Base-by-base conservation (phyloP, 768 basidiomycete species). In the Kwoniella bestiolae region DNA sequence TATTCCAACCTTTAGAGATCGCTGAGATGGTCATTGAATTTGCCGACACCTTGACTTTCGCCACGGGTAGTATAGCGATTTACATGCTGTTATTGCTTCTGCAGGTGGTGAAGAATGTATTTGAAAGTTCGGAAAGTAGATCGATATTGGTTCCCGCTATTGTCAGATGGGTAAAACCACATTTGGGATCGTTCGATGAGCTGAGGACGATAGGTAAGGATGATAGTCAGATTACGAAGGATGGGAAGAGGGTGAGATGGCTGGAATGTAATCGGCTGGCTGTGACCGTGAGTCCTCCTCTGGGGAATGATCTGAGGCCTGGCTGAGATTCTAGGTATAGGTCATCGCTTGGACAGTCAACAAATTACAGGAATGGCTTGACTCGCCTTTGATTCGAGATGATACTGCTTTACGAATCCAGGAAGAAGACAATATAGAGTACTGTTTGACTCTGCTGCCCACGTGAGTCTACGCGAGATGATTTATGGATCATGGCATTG, bases 21-120 rank as follows among this genome's bases (percentile, higher is more conserved):
- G 91, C 94, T 26, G 87, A 91, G 12, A 87, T 94, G 65, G 89
- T 88, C 11, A 92, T 92, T 18, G 87, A 87, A 16, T 97, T 97
- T 81, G 90, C 91, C 5, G 92, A 92, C 62, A 87, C 92, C 6
- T 86, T 94, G 51, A 86, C 86, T 6, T 84, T 85, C 7, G 85
- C 85, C 31, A 93, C 90, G 78, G 92, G 94, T 28, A 93, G 91
- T 77, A 91, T 94, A 50, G 87, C 91, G 57, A 89, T 93, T 60
- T 92, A 92, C 90, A 94, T 94, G 80, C 85, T 98, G 50, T 89
- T 95, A 72, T 90, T 96, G 87, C 91, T 94, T 76, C 85, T 94
- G 38, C 93, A 95, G 74, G 87, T 97, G 65, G 91, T 93, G 26
- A 90, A 91, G 73, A 88, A 90, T 23, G 80, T 94, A 53, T 95